Conservation (phyloP, 345 rosid genomes). For the Psidium friedrichsthalianum region DNA sequence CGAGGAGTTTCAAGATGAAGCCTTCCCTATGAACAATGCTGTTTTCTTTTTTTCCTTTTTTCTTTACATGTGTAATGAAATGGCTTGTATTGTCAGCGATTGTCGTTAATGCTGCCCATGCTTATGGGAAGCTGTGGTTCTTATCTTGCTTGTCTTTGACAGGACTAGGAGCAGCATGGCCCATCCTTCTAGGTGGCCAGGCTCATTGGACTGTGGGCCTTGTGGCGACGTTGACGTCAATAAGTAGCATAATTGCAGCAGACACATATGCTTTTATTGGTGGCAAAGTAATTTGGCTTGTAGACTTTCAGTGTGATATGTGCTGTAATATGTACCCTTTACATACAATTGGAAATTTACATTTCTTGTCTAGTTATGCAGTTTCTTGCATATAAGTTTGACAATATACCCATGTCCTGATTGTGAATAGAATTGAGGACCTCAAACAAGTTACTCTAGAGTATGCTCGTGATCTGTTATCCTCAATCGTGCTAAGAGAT, state of each 20-base stretch:
- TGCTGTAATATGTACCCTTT: not conserved
- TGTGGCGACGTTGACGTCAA: conserved; percentile 68
- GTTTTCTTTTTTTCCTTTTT: not conserved
- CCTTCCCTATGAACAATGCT: not conserved
- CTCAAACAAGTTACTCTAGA: not conserved
- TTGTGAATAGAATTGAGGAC: not conserved
- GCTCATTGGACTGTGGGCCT: conserved; percentile 96
- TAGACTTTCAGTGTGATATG: not conserved
- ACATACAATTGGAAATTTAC: not conserved
- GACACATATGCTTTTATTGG: conserved; percentile 87
- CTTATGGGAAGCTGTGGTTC: not conserved
- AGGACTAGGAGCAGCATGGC: conserved; percentile 69
- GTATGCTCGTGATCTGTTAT: not conserved
- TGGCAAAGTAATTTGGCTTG: conserved; percentile 57
- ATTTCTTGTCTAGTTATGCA: not conserved
- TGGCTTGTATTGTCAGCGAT: not conserved
- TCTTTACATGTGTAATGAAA: not conserved
- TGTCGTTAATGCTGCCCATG: not conserved
- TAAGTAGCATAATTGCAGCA: conserved; percentile 82
- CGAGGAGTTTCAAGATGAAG: not conserved
- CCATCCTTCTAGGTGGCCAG: conserved; percentile 71
- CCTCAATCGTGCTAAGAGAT: not conserved
- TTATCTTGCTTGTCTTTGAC: conserved; percentile 19
- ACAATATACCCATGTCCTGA: not conserved
- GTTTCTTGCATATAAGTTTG: not conserved